Percentiles rank a stretch among this genome's conserved stretches.
These are phyloP conservation scores for Neonectria sp. DNA, from an alignment of 2,329 filamentous ascomycete species.

Conservation along the genomic window DNA sequence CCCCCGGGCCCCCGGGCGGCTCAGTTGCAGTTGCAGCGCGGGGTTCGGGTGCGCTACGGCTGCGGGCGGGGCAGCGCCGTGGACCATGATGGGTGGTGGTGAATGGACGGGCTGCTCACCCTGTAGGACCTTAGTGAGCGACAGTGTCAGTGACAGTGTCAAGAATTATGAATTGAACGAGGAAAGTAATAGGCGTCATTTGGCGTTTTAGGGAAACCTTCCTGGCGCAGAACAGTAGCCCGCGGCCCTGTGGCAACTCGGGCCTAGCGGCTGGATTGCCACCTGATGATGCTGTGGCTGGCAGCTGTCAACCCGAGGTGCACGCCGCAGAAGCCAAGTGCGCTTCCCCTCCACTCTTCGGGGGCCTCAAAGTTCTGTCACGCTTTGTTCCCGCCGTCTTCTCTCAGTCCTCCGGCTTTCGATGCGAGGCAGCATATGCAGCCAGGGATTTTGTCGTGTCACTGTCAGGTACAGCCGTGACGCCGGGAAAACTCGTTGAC, in stretches of 20 bases:
- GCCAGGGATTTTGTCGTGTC: slow-evolving; percentile 5
- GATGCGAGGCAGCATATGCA: slow-evolving; percentile 8
- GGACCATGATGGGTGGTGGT: neutral
- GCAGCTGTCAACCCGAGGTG: neutral
- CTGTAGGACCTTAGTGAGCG: neutral
- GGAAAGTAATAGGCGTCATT: neutral
- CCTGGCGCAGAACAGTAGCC: neutral
- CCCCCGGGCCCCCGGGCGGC: slow-evolving; percentile 30
- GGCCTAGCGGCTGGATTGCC: neutral
- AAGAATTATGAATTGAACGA: neutral
- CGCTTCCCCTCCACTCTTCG: neutral
- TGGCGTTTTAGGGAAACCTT: neutral
- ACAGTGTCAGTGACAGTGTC: neutral
- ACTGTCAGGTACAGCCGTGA: slow-evolving; percentile 8
- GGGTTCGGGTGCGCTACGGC: slow-evolving; percentile 43
- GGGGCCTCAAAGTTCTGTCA: neutral
- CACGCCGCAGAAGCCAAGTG: neutral
- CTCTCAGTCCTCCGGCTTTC: neutral
- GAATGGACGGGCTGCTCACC: neutral
- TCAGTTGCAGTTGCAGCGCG: slow-evolving; percentile 38
- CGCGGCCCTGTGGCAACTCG: neutral
- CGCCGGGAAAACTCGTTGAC: slow-evolving; percentile 5
- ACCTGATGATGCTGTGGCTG: slow-evolving; percentile 4
- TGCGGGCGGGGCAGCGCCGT: slow-evolving; percentile 26
- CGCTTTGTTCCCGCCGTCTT: neutral